Evolutionary conservation across 768 basidiomycete species (phyloP), one percentile per base, ranked within the genome.

Genomic region (Agaricus sinodeliciosus): DNA sequence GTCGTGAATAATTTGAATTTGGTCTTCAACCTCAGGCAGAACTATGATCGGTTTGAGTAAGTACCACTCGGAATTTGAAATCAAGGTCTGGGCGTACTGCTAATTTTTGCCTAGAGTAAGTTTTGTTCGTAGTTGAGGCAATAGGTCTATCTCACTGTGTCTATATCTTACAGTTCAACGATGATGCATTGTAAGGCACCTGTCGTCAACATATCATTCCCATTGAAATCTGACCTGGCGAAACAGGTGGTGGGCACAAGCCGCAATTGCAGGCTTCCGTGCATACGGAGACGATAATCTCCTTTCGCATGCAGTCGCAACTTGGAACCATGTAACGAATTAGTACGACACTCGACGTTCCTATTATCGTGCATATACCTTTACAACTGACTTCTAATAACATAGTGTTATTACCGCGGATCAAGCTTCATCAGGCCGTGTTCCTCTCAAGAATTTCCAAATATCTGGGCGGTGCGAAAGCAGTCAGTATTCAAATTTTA

Each of bases 181-280:
- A 78, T 39, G 75, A 78, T 60, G 74, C 76, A 2, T 54, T 76
- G 75, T 74, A 48, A 53, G 68, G 61, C 2, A 22, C 22, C 8
- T 15, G 15, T 19, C 28, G 11, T 48, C 12, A 16, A 31, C 9
- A 35, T 35, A 46, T 43, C 13, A 7, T 12, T 6, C 15, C 18
- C 39, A 4, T 37, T 41, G 13, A 25, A 27, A 36, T 3, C 16
- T 27, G 37, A 36, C 25, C 12, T 25, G 26, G 8, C 31, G 35
- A 22, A 11, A 7, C 35, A 71, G 77, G 55, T 80, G 78, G 78
- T 80, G 79, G 79, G 79, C 75, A 3, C 72, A 70, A 52, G 72
- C 77, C n/a, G 74, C 76, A 0, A 59, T 74, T 39, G 77, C 79
- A 48, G 77, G 70, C 6, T 73, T 75, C 57, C 69, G 74, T 49